A percentile compares a stretch with the other conserved stretches of the same genome.
Evolutionary conservation across 768 basidiomycete species (phyloP).

Genomic region (Auricularia sp.): DNA sequence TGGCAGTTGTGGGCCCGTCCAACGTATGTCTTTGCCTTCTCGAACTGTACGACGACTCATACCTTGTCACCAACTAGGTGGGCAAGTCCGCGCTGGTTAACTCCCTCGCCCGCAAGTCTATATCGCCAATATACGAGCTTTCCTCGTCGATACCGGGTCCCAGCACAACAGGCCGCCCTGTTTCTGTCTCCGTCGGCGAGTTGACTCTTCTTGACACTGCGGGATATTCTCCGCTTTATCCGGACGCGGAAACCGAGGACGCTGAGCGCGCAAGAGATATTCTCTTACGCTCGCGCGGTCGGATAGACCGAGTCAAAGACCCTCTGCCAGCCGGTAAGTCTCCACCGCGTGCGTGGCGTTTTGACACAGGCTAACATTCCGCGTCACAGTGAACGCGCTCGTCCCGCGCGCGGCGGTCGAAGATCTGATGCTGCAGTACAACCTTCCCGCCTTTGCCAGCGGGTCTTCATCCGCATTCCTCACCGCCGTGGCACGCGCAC

Average conservation of each 20-base stretch:
- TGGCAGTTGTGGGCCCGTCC: slow-evolving; percentile 76
- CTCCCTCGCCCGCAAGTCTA: slow-evolving; percentile 47
- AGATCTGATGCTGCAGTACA: slow-evolving; percentile 86
- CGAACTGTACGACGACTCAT: slow-evolving; percentile 2
- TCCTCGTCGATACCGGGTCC: slow-evolving; percentile 45
- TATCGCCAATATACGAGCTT: slow-evolving; percentile 45
- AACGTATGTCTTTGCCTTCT: slow-evolving; percentile 43
- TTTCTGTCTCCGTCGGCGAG: slow-evolving; percentile 45
- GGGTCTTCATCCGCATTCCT: slow-evolving; percentile 68
- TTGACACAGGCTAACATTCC: background rate
- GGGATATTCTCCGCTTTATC: slow-evolving; percentile 52
- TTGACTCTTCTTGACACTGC: slow-evolving; percentile 80
- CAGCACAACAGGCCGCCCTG: slow-evolving; percentile 63
- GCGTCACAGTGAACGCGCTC: slow-evolving; percentile 49
- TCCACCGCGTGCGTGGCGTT: background rate
- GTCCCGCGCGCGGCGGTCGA: slow-evolving; percentile 58
- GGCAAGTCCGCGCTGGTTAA: slow-evolving; percentile 86
- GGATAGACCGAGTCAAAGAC: slow-evolving; percentile 80
- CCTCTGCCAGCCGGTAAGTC: slow-evolving; percentile 56
- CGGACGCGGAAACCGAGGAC: slow-evolving; percentile 30
- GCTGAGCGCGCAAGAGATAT: slow-evolving; percentile 55
- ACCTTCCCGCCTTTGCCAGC: slow-evolving; percentile 63
- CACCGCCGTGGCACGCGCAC: slow-evolving; percentile 61
- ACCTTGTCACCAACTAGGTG: slow-evolving; percentile 29
- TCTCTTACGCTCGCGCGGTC: slow-evolving; percentile 66